Base-by-base conservation (phyloP, 2,329 filamentous ascomycete species). In the Colletotrichum australisinense region DNA sequence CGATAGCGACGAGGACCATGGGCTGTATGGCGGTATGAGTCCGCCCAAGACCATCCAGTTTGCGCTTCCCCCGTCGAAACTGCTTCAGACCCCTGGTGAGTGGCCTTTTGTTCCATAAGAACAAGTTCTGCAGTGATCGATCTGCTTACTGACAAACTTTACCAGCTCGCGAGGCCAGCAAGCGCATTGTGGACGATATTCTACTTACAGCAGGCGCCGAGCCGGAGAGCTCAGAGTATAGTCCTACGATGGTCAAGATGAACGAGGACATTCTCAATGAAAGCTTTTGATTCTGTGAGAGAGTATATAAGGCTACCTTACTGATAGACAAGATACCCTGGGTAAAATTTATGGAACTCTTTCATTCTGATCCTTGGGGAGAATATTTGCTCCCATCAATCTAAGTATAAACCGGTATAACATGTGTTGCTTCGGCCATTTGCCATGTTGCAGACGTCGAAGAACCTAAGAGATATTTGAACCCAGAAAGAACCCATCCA, bases 31-130 rank as follows among this genome's bases (percentile, higher is more conserved):
- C 7, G 94, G 92, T 6, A 93, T 95, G 83, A 98, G 94, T 79
- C 97, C 97, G 32, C 97, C 97, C 0, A 98, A 98, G 86, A 97
- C 94, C 12, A 95, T 97, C 73, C 93, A 95, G 79, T 97, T 97
- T 81, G 92, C 93, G 57, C 84, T 97, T 60, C 93, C 93, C 63
- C 93, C 93, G 66, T 93, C 92, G 53, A 92, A 93, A 79, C 84
- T 97, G 26, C 82, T 96, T 80, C 94, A 95, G 81, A 97, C 94
- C 62, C 94, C 94, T 75, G 92, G 92, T 93, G 83, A 80, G 90
- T 75, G 22, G 22, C 9, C 3, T 19, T 30, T 32, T 35, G 7
- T 5, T 24, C 2, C 9, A 32, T 32, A 11, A 32, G 9, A 11
- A 11, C 30, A 32, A 32, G 30, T 9, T 42, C 3, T 42, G 4